Evolutionary conservation across 2,329 filamentous ascomycete species (phyloP).

Genomic region (Polytolypa hystricis): DNA sequence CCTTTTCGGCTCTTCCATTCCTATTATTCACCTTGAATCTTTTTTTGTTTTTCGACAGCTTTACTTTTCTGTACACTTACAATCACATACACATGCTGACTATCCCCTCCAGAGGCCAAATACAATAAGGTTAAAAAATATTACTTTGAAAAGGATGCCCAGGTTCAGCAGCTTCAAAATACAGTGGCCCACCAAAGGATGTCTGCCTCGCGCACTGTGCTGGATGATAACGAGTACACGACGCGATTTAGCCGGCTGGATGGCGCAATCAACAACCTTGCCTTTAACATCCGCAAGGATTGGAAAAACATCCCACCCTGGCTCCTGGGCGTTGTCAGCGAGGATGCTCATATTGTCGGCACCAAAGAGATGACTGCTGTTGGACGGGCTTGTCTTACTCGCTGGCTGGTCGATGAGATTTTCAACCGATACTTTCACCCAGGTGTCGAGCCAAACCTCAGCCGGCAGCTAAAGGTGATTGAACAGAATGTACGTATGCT

Average conservation of each 20-base stretch:
- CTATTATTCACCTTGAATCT: neutral
- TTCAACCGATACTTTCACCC: constrained; percentile 92
- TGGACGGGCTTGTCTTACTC: constrained; percentile 75
- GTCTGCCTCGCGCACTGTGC: constrained; percentile 82
- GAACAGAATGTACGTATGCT: constrained; percentile 77
- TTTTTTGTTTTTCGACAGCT: constrained; percentile 1
- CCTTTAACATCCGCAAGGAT: constrained; percentile 92
- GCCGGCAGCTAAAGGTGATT: constrained; percentile 68
- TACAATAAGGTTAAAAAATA: constrained; percentile 97
- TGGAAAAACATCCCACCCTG: constrained; percentile 75
- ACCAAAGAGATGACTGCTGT: constrained; percentile 98
- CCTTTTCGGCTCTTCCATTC: constrained; percentile 3
- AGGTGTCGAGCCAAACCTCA: constrained; percentile 64
- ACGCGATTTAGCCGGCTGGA: constrained; percentile 84
- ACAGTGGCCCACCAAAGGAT: constrained; percentile 94
- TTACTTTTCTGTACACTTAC: constrained; percentile 1
- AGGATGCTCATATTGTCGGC: constrained; percentile 72
- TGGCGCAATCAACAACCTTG: constrained; percentile 84
- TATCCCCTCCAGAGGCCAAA: constrained; percentile 57
- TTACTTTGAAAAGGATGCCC: constrained; percentile 84
- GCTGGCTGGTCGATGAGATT: constrained; percentile 83
- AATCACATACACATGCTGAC: too few relatives aligned
- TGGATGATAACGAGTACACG: constrained; percentile 90
- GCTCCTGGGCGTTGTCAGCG: constrained; percentile 69
- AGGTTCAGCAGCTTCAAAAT: constrained; percentile 92